Evolutionary conservation across 2,329 filamentous ascomycete genomes (phyloP).

Genomic region (Scopulariopsis brevicaulis): DNA sequence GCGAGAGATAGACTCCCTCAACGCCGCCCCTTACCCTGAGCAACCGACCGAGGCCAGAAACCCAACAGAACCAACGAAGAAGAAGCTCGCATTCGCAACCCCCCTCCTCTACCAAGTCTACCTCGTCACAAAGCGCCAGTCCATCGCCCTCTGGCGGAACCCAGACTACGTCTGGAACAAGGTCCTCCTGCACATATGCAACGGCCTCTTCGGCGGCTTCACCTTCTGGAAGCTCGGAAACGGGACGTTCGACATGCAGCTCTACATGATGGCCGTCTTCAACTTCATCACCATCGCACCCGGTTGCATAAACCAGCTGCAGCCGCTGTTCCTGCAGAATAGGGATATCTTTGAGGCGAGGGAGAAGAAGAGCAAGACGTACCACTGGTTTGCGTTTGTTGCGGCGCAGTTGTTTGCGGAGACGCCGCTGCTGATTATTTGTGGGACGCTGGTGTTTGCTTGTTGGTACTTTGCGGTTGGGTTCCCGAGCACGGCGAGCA

Average conservation of each 20-base stretch:
- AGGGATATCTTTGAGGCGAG: conserved; percentile 46
- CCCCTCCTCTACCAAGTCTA: conserved; percentile 51
- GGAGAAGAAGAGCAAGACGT: conserved; percentile 52
- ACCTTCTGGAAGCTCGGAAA: conserved; percentile 48
- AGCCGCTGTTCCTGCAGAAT: conserved; percentile 44
- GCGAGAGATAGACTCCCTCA: conserved; percentile 52
- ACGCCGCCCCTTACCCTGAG: conserved; percentile 33
- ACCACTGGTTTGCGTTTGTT: conserved; percentile 55
- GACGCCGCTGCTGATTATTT: conserved; percentile 56
- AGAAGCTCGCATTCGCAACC: conserved; percentile 52
- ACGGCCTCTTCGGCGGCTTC: conserved; percentile 49
- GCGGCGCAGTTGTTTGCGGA: conserved; percentile 56
- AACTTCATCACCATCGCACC: conserved; percentile 53
- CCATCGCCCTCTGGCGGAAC: conserved; percentile 53
- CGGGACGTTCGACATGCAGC: conserved; percentile 36
- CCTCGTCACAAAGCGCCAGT: conserved; percentile 52
- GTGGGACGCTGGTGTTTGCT: conserved; percentile 53
- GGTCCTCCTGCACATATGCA: conserved; percentile 41
- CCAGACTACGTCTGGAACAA: conserved; percentile 57
- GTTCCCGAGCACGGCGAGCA: conserved; percentile 30
- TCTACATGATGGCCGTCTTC: conserved; percentile 47
- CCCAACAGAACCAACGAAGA: not conserved
- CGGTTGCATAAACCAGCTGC: conserved; percentile 44
- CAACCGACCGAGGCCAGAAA: conserved; percentile 37
- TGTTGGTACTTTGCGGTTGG: conserved; percentile 43